These are phyloP conservation scores for Exserohilum rostratum DNA, from an alignment of 2,329 filamentous ascomycete species.

Conservation along the genomic window DNA sequence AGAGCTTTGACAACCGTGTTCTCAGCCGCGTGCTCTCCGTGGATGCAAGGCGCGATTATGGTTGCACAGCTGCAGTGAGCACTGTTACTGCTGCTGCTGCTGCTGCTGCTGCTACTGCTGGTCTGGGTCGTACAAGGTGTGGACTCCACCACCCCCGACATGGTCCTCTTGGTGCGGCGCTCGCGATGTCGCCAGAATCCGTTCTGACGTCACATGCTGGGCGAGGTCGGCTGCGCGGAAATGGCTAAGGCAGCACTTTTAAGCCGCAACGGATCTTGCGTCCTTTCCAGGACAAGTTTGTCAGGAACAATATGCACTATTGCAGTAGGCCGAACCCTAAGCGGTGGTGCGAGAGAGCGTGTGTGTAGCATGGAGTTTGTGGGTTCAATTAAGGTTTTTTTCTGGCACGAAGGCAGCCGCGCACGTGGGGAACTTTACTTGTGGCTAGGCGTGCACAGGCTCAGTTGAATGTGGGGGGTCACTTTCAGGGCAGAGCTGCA, in stretches of 20 bases:
- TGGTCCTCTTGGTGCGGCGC: neutral
- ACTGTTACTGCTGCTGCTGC: neutral
- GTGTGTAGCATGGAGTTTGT: conserved; percentile 9
- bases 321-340: neutral
- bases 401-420: conserved; percentile 7
- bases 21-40: neutral
- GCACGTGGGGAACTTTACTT: conserved; percentile 8
- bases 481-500: conserved; percentile 2
- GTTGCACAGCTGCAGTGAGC: neutral
- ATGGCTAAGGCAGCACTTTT: conserved; percentile 3
- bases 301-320: neutral
- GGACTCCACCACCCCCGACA: neutral
- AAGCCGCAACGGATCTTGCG: conserved; percentile 1
- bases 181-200: neutral
- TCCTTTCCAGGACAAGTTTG: conserved; percentile 1
- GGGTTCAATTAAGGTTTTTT: conserved; percentile 16
- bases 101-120: too few relatives aligned
- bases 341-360: too few relatives aligned
- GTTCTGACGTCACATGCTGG: conserved; percentile 8
- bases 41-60: neutral
- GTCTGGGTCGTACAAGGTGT: neutral
- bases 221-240: conserved; percentile 4
- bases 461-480: conserved; percentile 6
- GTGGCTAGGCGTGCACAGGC: conserved; percentile 6
- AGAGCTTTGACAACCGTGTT: neutral